These are phyloP conservation scores for Alternaria gaisen DNA, from an alignment of 2,329 filamentous ascomycete species.

Conservation along the genomic window DNA sequence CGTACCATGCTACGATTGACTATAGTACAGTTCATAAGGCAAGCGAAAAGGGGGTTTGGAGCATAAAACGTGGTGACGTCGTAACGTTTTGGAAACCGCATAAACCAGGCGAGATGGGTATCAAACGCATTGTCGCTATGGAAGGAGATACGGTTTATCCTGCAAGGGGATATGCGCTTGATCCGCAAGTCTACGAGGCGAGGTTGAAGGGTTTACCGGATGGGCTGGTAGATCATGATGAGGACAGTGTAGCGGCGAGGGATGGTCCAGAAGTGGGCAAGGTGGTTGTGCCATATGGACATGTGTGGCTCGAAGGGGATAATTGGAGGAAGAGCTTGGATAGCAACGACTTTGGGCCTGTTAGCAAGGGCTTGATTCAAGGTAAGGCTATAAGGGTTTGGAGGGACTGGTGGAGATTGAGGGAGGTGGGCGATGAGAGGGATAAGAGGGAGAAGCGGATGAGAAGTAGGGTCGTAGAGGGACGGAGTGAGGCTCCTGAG, in stretches of 20 bases:
- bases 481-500: conserved; percentile 31
- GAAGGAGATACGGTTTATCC: conserved; percentile 76
- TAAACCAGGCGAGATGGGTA: conserved; percentile 72
- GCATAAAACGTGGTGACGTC: conserved; percentile 55
- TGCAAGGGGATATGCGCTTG: conserved; percentile 57
- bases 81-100: conserved; percentile 64
- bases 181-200: conserved; percentile 23
- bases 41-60: conserved; percentile 2
- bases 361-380: conserved; percentile 76
- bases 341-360: conserved; percentile 89
- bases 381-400: conserved; percentile 78
- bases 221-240: conserved; percentile 38
- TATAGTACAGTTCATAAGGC: neutral
- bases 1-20: conserved; percentile 8
- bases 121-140: conserved; percentile 85
- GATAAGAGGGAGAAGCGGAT: conserved; percentile 53
- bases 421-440: conserved; percentile 61
- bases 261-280: conserved; percentile 30
- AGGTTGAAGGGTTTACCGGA: conserved; percentile 36
- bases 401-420: conserved; percentile 63
- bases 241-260: conserved; percentile 22
- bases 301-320: conserved; percentile 96
- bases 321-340: conserved; percentile 77
- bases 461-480: conserved; percentile 54
- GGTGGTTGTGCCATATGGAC: conserved; percentile 77